These are phyloP conservation scores for Aspergillus transmontanensis DNA, from an alignment of 2,329 filamentous ascomycete species.

Conservation along the genomic window DNA sequence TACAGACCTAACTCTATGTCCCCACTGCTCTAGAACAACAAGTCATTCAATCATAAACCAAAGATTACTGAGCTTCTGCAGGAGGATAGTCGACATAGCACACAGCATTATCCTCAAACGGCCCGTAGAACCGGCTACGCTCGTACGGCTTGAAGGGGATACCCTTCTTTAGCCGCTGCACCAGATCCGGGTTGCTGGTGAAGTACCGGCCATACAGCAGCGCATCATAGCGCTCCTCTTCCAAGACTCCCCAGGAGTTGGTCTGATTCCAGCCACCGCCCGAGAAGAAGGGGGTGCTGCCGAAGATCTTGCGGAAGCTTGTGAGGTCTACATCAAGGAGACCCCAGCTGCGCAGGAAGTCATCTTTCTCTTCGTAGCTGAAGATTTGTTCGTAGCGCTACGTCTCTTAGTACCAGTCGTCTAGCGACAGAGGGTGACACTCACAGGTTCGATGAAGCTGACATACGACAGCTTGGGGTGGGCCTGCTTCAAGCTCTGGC, in stretches of 20 bases:
- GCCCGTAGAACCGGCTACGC: conserved; percentile 48
- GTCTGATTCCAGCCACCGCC: conserved; percentile 57
- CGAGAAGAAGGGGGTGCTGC: conserved; percentile 57
- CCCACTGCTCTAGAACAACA: not conserved
- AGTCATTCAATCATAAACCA: not conserved
- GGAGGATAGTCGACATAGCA: conserved; percentile 35
- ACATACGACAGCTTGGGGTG: conserved; percentile 54
- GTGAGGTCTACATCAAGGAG: conserved; percentile 50
- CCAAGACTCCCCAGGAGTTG: conserved; percentile 54
- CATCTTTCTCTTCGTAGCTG: conserved; percentile 52
- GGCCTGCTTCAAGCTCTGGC: conserved; percentile 49
- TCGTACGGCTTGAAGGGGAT: conserved; percentile 47
- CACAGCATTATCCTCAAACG: conserved; percentile 36
- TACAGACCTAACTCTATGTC: not conserved
- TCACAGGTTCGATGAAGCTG: conserved; percentile 56
- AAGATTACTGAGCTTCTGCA: conserved; percentile 2
- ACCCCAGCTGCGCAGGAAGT: conserved; percentile 53
- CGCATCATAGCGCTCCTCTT: conserved; percentile 51
- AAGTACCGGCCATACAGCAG: conserved; percentile 53
- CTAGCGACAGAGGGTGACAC: not conserved
- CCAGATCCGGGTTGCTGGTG: conserved; percentile 53
- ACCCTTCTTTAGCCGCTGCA: conserved; percentile 46
- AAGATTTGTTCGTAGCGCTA: conserved; percentile 56
- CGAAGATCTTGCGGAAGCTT: conserved; percentile 55
- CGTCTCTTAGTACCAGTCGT: not conserved